Percentiles rank a stretch among this genome's conserved stretches.
Conservation (phyloP, 345 rosid genomes). For the Syzygium grande region DNA sequence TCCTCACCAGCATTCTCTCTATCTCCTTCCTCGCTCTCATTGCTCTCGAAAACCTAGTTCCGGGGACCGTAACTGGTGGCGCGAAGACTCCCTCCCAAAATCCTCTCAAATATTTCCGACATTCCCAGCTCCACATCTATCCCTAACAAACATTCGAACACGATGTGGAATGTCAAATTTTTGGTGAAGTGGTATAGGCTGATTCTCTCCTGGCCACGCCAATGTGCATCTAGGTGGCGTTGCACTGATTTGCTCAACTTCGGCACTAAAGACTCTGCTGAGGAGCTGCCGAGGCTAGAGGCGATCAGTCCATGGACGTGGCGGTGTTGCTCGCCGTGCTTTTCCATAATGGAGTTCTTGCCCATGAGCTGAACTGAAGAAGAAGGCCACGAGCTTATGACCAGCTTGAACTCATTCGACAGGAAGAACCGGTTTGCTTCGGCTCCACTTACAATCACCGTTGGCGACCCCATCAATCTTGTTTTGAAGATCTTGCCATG, state of each 20-base stretch:
- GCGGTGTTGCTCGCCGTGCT: conserved; percentile 46
- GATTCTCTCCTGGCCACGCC: conserved; percentile 26
- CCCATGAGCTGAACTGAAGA: conserved; percentile 70
- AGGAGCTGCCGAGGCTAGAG: conserved; percentile 26
- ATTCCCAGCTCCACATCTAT: conserved; percentile 43
- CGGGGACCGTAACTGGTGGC: conserved; percentile 39
- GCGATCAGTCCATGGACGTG: conserved; percentile 39
- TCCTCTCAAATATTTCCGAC: conserved; percentile 44
- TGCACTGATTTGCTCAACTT: conserved; percentile 36
- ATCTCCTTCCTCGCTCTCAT: conserved; percentile 61
- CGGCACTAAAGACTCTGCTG: conserved; percentile 45
- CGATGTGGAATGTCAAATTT: conserved; percentile 38
- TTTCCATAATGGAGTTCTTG: conserved; percentile 55
- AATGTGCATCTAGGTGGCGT: conserved; percentile 34
- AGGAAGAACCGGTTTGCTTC: conserved; percentile 57
- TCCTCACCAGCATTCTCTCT: conserved; percentile 18
- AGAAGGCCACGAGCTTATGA: conserved; percentile 76
- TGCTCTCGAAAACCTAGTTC: conserved; percentile 43
- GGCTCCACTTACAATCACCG: conserved; percentile 54
- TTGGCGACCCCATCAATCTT: conserved; percentile 60
- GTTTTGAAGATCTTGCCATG: conserved; percentile 67
- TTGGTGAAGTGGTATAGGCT: conserved; percentile 44
- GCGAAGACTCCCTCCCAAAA: conserved; percentile 74
- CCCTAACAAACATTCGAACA: conserved; percentile 58
- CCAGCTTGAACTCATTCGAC: conserved; percentile 66